Percentiles rank a stretch among this genome's conserved stretches.
Conservation (phyloP, 352 stramenopile species). For the Globisporangium spinosum region DNA sequence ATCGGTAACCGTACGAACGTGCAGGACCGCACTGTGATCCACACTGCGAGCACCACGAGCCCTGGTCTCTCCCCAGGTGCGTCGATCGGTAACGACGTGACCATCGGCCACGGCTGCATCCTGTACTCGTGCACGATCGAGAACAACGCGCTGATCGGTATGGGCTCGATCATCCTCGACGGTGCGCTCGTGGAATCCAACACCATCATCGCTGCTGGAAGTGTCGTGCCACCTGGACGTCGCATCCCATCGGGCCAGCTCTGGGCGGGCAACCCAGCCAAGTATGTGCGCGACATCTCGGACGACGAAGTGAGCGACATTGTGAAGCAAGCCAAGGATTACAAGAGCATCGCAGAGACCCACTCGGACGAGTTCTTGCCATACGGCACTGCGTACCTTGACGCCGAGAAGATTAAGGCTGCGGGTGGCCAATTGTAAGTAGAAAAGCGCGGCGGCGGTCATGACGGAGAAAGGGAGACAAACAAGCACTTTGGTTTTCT, state of each 20-base stretch:
- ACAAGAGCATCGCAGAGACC: conserved; percentile 79
- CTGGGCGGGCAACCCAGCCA: conserved; percentile 96
- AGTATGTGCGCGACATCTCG: conserved; percentile 91
- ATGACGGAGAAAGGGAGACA: background rate
- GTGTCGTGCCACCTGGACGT: conserved; percentile 88
- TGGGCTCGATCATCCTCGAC: conserved; percentile 93
- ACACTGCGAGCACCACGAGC: conserved; percentile 83
- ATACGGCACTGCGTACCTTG: conserved; percentile 87
- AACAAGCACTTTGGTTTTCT: background rate
- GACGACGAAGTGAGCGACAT: conserved; percentile 91
- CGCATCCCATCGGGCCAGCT: conserved; percentile 91
- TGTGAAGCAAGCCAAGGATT: conserved; percentile 80
- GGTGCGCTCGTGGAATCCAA: conserved; percentile 91
- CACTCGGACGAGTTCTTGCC: conserved; percentile 90
- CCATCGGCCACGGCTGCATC: conserved; percentile 92
- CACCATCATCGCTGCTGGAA: conserved; percentile 93
- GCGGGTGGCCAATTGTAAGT: conserved; percentile 72
- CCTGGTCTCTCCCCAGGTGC: conserved; percentile 77
- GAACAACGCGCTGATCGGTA: conserved; percentile 95
- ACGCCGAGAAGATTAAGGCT: conserved; percentile 85
- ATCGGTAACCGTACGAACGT: conserved; percentile 96
- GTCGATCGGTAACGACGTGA: conserved; percentile 95
- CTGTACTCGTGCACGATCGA: conserved; percentile 96
- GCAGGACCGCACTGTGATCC: conserved; percentile 95
- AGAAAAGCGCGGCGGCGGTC: conserved; percentile 19